These are phyloP conservation scores for Aphanocladium album DNA, from an alignment of 2,329 filamentous ascomycete species.

Conservation along the genomic window DNA sequence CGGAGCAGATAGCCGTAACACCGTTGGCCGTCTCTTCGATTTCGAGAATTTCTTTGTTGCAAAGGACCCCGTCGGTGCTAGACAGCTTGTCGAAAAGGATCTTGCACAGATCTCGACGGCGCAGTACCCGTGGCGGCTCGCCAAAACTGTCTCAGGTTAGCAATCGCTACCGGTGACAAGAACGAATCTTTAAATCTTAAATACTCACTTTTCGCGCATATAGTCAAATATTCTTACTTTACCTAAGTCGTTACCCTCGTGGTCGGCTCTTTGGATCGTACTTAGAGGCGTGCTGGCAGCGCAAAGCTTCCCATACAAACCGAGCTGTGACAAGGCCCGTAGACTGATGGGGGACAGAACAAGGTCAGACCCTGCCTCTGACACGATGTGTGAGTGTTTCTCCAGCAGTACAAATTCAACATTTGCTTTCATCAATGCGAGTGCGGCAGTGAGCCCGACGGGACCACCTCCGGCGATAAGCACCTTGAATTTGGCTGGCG, in stretches of 20 bases:
- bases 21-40: slow-evolving; percentile 12
- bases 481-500: not conserved
- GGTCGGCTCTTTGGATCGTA: not conserved
- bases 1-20: slow-evolving; percentile 26
- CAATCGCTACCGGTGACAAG: not conserved
- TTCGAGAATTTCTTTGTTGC: not conserved
- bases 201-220: not conserved
- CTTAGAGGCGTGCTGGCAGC: not conserved
- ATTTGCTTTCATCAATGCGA: not conserved
- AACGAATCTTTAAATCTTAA: not conserved
- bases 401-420: slow-evolving; percentile 10
- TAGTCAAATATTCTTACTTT: not conserved
- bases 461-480: slow-evolving; percentile 10
- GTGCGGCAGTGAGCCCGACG: slow-evolving; percentile 8
- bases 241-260: not conserved
- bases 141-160: not conserved
- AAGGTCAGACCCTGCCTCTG: not conserved
- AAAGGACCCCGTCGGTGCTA: slow-evolving; percentile 15
- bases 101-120: not conserved
- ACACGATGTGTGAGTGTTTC: not conserved
- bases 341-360: not conserved
- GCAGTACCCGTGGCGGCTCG: not conserved
- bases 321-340: not conserved
- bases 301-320: not conserved
- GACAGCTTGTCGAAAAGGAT: not conserved